Conservation (phyloP, 2,329 filamentous ascomycete genomes). For the Sporothrix mexicana region DNA sequence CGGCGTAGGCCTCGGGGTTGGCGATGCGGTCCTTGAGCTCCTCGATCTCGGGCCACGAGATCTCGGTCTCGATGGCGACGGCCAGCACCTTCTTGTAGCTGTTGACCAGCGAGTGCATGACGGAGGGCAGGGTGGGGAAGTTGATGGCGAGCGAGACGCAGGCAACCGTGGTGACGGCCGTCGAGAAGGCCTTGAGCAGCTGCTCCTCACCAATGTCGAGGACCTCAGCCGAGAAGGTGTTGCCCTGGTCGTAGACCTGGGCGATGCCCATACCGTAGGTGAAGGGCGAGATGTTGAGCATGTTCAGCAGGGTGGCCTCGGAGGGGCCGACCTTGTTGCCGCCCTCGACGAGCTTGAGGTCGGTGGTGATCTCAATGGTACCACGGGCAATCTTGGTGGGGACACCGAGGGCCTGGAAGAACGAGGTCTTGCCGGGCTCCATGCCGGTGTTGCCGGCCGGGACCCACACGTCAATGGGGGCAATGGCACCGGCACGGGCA, state of each 20-base stretch:
- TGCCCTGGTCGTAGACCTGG: conserved; percentile 98
- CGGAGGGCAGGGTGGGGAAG: conserved; percentile 94
- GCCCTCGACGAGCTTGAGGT: conserved; percentile 96
- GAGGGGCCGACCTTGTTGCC: conserved; percentile 95
- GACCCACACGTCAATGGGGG: conserved; percentile 90
- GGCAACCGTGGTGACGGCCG: conserved; percentile 85
- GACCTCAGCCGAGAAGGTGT: conserved; percentile 83
- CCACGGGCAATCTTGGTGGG: conserved; percentile 99
- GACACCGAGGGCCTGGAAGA: conserved; percentile 99
- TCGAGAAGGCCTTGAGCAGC: conserved; percentile 81
- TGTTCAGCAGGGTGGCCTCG: conserved; percentile 98
- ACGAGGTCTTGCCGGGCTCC: conserved; percentile 99
- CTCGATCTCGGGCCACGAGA: conserved; percentile 93
- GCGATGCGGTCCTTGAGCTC: conserved; percentile 99
- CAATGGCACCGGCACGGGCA: conserved; percentile 95
- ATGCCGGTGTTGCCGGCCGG: conserved; percentile 99
- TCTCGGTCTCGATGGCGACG: conserved; percentile 87
- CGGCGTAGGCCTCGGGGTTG: conserved; percentile 96
- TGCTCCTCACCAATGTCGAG: conserved; percentile 95
- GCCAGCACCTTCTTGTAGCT: conserved; percentile 95
- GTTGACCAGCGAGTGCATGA: conserved; percentile 97
- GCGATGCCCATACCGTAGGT: conserved; percentile 97
- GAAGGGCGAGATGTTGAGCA: conserved; percentile 99
- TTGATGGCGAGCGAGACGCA: conserved; percentile 88
- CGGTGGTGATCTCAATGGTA: conserved; percentile 99